phyloP scores from a whole-genome alignment of 495 filamentous ascomycete species.

The Lindgomyces ingoldianus region DNA sequence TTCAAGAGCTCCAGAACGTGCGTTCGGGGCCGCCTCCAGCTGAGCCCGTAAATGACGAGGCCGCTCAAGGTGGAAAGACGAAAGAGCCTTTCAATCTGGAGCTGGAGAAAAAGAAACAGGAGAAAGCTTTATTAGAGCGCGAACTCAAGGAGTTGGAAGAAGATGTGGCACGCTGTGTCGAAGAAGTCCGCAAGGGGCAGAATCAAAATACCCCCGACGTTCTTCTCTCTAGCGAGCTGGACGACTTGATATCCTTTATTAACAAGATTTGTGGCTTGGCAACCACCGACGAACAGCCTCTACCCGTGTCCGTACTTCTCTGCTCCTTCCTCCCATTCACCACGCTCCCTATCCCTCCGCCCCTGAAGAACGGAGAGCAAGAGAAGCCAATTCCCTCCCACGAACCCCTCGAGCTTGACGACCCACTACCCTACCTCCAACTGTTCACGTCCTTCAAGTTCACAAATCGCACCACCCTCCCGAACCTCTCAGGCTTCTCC shows the following conservation, averaged over 20 bases:
- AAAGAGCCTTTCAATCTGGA: conserved; percentile 22
- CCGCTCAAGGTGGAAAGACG: not conserved
- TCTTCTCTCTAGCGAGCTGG: conserved; percentile 9
- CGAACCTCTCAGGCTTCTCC: not conserved
- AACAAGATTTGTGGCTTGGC: conserved; percentile 17
- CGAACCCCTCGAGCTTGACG: conserved; percentile 54
- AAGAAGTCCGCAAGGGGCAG: conserved; percentile 14
- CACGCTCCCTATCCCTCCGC: not conserved
- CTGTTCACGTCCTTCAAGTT: conserved; percentile 58
- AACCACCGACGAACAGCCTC: conserved; percentile 1
- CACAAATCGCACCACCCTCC: conserved; percentile 49
- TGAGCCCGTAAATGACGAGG: not conserved
- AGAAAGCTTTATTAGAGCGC: conserved; percentile 23
- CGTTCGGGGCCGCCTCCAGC: not conserved
- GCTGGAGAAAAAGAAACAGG: conserved; percentile 29
- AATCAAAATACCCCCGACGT: not conserved
- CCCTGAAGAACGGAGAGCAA: not conserved
- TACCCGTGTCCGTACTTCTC: conserved; percentile 30
- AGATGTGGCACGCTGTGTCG: conserved; percentile 16
- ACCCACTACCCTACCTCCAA: conserved; percentile 60
- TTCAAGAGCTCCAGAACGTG: not conserved
- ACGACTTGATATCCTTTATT: conserved; percentile 23
- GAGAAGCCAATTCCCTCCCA: conserved; percentile 48
- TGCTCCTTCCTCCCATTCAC: conserved; percentile 38
- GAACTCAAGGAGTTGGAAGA: conserved; percentile 20